Evolutionary conservation across 306 rosid species (phyloP).

Genomic region (Glycine latifolia): DNA sequence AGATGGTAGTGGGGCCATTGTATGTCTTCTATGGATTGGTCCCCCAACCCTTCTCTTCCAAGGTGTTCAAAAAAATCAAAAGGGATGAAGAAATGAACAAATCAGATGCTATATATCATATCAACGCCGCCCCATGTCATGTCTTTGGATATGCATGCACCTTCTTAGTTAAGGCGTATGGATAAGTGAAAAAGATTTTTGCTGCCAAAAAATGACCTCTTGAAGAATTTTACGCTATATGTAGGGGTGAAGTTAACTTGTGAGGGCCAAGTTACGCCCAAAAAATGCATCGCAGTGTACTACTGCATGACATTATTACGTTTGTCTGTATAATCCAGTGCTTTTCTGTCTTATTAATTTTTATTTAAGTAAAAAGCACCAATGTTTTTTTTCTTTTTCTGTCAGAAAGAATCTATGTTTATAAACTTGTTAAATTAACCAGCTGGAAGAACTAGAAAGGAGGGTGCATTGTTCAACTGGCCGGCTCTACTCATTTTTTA

Average conservation of each 20-base stretch:
- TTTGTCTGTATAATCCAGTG: conserved; percentile 5
- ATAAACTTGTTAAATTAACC: background rate
- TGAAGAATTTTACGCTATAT: background rate
- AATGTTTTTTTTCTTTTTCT: background rate
- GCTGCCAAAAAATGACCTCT: background rate
- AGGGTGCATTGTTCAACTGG: background rate
- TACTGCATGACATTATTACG: background rate
- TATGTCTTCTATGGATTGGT: background rate
- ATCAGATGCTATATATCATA: conserved; percentile 13
- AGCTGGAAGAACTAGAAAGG: background rate
- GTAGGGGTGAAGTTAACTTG: background rate
- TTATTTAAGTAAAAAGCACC: background rate
- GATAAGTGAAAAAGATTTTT: background rate
- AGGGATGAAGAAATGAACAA: background rate
- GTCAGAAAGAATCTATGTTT: background rate
- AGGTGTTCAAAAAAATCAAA: background rate
- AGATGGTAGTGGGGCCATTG: background rate
- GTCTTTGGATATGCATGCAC: conserved; percentile 1
- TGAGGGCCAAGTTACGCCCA: background rate
- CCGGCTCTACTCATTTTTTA: background rate
- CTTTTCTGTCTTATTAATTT: background rate
- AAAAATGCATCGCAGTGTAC: conserved; percentile 3
- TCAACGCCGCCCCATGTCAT: conserved; percentile 5
- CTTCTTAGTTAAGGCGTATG: background rate
- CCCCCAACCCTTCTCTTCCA: background rate